A percentile compares a stretch with the other conserved stretches of the same genome.
Conservation (phyloP, 2,329 filamentous ascomycete genomes). For the Pleomassaria siparia region DNA sequence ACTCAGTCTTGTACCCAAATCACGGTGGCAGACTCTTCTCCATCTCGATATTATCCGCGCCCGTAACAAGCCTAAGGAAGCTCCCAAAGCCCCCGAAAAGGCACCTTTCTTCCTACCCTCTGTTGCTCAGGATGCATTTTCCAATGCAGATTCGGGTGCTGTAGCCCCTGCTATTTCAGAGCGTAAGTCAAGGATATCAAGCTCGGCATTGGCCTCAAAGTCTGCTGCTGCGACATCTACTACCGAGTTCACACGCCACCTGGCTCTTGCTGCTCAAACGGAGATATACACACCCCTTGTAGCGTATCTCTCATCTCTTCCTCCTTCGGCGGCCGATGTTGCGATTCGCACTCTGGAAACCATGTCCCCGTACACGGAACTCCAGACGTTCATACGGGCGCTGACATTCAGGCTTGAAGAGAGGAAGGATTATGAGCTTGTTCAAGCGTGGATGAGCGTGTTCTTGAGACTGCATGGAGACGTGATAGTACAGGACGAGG, state of each 20-base stretch:
- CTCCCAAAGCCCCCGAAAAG: slow-evolving; percentile 88
- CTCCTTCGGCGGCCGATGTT: slow-evolving; percentile 83
- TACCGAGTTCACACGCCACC: slow-evolving; percentile 51
- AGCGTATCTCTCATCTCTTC: slow-evolving; percentile 74
- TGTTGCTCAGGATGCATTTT: slow-evolving; percentile 45
- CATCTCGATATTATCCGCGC: slow-evolving; percentile 88
- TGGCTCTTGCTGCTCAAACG: slow-evolving; percentile 51
- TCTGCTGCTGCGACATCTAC: slow-evolving; percentile 33
- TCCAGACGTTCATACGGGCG: slow-evolving; percentile 78
- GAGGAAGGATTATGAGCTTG: slow-evolving; percentile 85
- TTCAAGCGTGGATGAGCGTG: slow-evolving; percentile 96
- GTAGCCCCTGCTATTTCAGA: slow-evolving; percentile 20
- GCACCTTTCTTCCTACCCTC: slow-evolving; percentile 93
- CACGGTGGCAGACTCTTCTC: slow-evolving; percentile 89
- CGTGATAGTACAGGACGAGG: slow-evolving; percentile 52
- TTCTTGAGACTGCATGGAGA: slow-evolving; percentile 80
- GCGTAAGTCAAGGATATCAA: slow-evolving; percentile 34
- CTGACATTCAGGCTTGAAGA: slow-evolving; percentile 69
- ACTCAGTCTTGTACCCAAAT: slow-evolving; percentile 84
- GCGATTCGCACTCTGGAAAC: slow-evolving; percentile 78
- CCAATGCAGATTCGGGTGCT: slow-evolving; percentile 16
- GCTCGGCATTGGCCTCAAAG: slow-evolving; percentile 33
- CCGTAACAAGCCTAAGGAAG: slow-evolving; percentile 90
- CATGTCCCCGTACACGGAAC: slow-evolving; percentile 62
- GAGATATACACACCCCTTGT: slow-evolving; percentile 70